These are phyloP conservation scores for Xylaria palmicola DNA, from an alignment of 495 filamentous ascomycete species.

Conservation along the genomic window DNA sequence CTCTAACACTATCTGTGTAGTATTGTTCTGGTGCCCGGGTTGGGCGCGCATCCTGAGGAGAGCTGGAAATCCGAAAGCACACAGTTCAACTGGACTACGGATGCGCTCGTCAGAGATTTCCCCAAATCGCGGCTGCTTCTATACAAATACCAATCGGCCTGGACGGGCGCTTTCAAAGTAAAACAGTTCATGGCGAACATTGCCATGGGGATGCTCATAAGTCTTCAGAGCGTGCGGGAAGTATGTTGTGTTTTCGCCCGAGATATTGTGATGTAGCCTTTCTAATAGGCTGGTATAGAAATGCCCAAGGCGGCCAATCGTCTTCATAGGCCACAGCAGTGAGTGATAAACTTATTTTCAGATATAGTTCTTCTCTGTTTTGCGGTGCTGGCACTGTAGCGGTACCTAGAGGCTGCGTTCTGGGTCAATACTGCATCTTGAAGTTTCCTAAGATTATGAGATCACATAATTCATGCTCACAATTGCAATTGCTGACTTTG, in stretches of 20 bases:
- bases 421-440: neutral
- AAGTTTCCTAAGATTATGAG: neutral
- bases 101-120: conserved; percentile 31
- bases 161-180: conserved; percentile 31
- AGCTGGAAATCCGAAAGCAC: conserved; percentile 58
- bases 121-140: conserved; percentile 31
- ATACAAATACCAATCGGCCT: conserved; percentile 35
- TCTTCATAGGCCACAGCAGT: conserved; percentile 64
- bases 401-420: neutral
- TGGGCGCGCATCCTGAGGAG: conserved; percentile 61
- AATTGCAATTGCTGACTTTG: neutral
- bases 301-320: conserved; percentile 56
- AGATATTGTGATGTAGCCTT: neutral
- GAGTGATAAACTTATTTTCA: neutral
- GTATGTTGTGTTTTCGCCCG: conserved; percentile 11
- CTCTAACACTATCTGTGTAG: conserved; percentile 18
- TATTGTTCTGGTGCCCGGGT: conserved; percentile 63
- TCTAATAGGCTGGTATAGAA: conserved; percentile 24
- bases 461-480: neutral
- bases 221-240: conserved; percentile 27
- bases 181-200: conserved; percentile 36
- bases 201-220: conserved; percentile 29
- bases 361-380: too few species aligned
- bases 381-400: too few species aligned
- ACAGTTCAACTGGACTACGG: conserved; percentile 57